Base-by-base conservation (phyloP, 495 filamentous ascomycete genomes). In the Neurospora sublineolata region DNA sequence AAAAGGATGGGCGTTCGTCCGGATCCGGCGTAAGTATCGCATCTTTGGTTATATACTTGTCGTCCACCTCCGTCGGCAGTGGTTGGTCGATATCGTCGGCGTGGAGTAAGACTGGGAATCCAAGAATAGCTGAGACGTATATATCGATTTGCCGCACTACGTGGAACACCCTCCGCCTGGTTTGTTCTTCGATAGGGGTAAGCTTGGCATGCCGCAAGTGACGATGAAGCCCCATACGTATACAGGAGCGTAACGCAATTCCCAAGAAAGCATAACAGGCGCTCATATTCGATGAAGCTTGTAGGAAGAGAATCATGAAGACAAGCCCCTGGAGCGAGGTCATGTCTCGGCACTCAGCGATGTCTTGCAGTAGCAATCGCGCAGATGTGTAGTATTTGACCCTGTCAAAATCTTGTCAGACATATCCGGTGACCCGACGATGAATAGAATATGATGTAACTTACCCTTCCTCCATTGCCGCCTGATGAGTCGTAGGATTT, bases 261-360 rank as follows among this genome's bases (percentile, higher is more conserved):
- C 94, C 94, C 68, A 98, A 86, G 80, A 95, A 97, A 0, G 94
- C 92, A 79, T 97, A 97, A 79, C 94, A 98, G 27, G 92, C 95
- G 75, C 92, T 94, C 69, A 97, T 83, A 76, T 95, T 94, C 8
- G 94, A 92, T 18, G 95, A 93, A 0, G 91, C 92, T 72, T 98
- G 94, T 1, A 98, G 84, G 77, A 97, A 98, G 1, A 97, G 82
- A 52, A 97, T 91, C 91, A 97, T 96, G 82, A 93, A 96, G 36
- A 97, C 83, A 37, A 97, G 88, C 1, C 92, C 91, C 77, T 98
- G 94, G 18, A 98, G 84, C 3, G 93, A 93, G 14, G 82, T 86
- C 64, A 98, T 84, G 80, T 97, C 94, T 72, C 94, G 88, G 74
- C 94, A 97, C 75, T 97, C 93, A 4, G 94, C 96, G 73, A 97